Percentiles rank a stretch among this genome's conserved stretches.
Conservation (phyloP, 345 rosid genomes). For the Eucalyptus paniculata region DNA sequence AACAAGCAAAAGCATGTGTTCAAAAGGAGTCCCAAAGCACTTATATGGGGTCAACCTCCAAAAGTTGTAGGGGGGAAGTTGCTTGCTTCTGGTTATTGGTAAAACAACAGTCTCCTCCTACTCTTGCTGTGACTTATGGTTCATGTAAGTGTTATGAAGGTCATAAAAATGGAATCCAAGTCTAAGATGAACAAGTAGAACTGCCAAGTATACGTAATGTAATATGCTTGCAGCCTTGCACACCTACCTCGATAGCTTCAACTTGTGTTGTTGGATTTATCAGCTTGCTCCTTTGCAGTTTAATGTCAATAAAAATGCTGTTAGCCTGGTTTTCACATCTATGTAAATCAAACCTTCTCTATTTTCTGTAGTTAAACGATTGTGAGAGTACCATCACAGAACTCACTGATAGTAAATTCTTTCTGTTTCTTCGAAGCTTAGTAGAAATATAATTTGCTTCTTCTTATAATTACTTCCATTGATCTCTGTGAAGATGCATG, state of each 20-base stretch:
- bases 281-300: background rate
- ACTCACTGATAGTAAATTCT: background rate
- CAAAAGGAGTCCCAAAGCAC: conserved; percentile 78
- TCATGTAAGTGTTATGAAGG: background rate
- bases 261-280: background rate
- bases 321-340: background rate
- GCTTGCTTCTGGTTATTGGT: conserved; percentile 99
- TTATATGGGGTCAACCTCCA: conserved; percentile 85
- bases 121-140: background rate
- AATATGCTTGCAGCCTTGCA: background rate
- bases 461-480: background rate
- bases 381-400: too few relatives aligned
- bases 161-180: background rate
- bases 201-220: background rate
- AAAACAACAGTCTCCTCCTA: conserved; percentile 1
- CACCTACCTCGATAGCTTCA: background rate
- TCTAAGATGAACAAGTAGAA: background rate
- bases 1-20: conserved; percentile 89
- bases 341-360: background rate
- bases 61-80: conserved; percentile 83
- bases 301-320: background rate
- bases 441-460: background rate
- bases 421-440: background rate
- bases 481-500: too few relatives aligned
- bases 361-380: background rate